These are phyloP conservation scores for Strobilomyces echinocephalus DNA, from an alignment of 768 basidiomycete genomes.

Conservation along the genomic window DNA sequence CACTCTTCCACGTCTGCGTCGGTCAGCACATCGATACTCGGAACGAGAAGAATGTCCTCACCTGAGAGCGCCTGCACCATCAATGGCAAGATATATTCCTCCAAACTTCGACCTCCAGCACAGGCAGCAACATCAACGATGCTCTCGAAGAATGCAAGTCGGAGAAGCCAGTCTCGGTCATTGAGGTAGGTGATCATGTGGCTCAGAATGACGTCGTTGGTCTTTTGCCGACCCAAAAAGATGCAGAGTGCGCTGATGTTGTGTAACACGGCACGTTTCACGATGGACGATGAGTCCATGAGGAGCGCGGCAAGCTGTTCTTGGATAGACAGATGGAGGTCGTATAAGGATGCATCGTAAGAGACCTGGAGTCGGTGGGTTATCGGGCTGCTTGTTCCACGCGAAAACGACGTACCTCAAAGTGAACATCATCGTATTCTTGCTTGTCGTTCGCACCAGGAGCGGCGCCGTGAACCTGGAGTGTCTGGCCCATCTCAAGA, in stretches of 20 bases:
- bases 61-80: conserved; percentile 96
- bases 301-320: conserved; percentile 84
- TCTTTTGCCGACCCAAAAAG: conserved; percentile 88
- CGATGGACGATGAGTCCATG: conserved; percentile 82
- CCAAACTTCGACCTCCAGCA: conserved; percentile 84
- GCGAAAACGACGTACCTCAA: conserved; percentile 53
- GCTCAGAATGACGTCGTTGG: conserved; percentile 91
- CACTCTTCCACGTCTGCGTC: conserved; percentile 86
- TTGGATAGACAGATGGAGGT: conserved; percentile 80
- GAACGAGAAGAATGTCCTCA: conserved; percentile 29
- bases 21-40: conserved; percentile 4
- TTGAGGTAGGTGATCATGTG: conserved; percentile 83
- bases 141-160: conserved; percentile 91
- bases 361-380: conserved; percentile 57
- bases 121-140: conserved; percentile 95
- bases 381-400: not conserved
- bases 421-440: conserved; percentile 73
- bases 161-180: conserved; percentile 87
- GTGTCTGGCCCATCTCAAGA: conserved; percentile 89
- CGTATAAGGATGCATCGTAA: conserved; percentile 82
- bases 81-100: conserved; percentile 94
- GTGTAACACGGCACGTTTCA: conserved; percentile 85
- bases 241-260: conserved; percentile 87
- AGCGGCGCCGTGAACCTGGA: conserved; percentile 74
- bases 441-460: conserved; percentile 47